These are phyloP conservation scores for Schizochytrium sp. DNA, from an alignment of 108 stramenopile species.

Conservation along the genomic window DNA sequence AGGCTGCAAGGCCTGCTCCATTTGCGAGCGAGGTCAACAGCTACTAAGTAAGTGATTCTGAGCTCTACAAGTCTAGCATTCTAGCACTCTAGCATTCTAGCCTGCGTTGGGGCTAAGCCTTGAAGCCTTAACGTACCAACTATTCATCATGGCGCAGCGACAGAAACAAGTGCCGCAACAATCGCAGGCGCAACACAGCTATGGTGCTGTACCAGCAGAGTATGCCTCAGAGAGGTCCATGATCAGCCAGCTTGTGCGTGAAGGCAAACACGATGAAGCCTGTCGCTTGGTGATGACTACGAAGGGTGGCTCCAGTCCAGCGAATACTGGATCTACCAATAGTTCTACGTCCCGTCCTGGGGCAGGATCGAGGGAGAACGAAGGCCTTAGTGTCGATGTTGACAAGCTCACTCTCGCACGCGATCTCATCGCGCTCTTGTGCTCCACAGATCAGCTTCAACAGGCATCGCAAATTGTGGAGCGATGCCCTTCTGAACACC, in stretches of 20 bases:
- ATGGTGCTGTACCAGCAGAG: neutral
- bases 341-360: too few species aligned
- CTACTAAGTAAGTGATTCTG: too few species aligned
- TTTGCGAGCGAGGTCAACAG: too few species aligned
- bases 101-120: too few species aligned
- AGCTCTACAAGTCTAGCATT: too few species aligned
- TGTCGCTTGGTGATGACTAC: neutral
- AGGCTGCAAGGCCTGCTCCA: too few species aligned
- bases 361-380: neutral
- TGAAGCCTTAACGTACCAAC: too few species aligned
- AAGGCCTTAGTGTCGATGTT: neutral
- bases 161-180: too few species aligned
- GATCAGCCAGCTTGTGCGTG: constrained; percentile 14
- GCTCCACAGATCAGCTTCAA: constrained; percentile 38
- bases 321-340: neutral
- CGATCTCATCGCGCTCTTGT: constrained; percentile 1
- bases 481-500: constrained; percentile 23
- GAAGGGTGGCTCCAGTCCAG: neutral
- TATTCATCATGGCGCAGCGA: too few species aligned
- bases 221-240: neutral
- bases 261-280: neutral
- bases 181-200: neutral
- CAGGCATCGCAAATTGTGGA: constrained; percentile 41
- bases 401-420: neutral
- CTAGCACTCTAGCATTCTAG: too few species aligned